Evolutionary conservation across 2,329 filamentous ascomycete genomes (phyloP).

Genomic region (Botryotinia narcissicola): DNA sequence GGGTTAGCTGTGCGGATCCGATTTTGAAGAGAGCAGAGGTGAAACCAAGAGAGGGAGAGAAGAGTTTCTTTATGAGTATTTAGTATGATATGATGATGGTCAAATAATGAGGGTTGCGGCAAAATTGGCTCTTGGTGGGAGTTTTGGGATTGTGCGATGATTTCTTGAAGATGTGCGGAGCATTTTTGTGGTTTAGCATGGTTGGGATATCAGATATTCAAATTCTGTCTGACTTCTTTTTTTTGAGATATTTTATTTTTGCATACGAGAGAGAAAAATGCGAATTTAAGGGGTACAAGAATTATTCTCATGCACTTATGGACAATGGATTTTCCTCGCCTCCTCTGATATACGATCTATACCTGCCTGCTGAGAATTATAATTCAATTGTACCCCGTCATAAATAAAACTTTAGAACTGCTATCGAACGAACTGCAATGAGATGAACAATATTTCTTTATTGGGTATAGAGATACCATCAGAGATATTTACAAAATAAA

Average conservation of each 20-base stretch:
- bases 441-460: not conserved
- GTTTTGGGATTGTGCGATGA: not conserved
- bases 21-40: conserved; percentile 75
- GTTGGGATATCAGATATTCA: not conserved
- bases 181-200: not conserved
- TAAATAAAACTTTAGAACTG: not conserved
- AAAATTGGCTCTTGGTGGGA: not conserved
- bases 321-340: not conserved
- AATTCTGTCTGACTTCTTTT: not conserved
- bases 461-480: not conserved
- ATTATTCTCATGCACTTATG: not conserved
- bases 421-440: not conserved
- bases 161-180: not conserved
- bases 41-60: conserved; percentile 70
- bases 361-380: not conserved
- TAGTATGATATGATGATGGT: conserved; percentile 11
- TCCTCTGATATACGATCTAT: not conserved
- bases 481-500: not conserved
- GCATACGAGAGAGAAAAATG: not conserved
- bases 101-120: not conserved
- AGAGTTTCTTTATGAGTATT: conserved; percentile 69
- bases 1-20: conserved; percentile 75
- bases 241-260: not conserved
- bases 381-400: not conserved
- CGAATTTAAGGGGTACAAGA: not conserved